Conservation (phyloP, 345 rosid genomes). For the Hevea brasiliensis region DNA sequence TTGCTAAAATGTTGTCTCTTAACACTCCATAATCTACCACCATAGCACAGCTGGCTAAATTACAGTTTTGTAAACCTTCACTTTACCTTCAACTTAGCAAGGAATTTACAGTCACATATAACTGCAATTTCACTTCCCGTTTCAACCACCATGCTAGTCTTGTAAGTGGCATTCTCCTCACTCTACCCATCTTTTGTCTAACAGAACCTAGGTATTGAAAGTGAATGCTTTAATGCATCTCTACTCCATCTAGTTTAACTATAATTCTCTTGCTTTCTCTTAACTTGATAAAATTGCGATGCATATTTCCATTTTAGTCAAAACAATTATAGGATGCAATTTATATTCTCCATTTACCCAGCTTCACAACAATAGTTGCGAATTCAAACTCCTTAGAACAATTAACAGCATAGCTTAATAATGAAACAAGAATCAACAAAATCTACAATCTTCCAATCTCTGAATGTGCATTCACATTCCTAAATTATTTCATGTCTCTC, state of each 20-base stretch:
- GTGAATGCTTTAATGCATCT: background rate
- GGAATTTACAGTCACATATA: background rate
- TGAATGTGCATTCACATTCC: background rate
- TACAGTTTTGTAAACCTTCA: background rate
- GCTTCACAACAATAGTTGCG: background rate
- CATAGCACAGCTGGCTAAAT: background rate
- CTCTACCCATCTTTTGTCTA: background rate
- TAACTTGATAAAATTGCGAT: background rate
- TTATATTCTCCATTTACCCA: background rate
- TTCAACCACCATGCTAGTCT: background rate
- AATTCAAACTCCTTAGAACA: background rate
- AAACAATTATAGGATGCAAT: background rate
- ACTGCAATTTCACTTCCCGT: background rate
- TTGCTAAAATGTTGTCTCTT: background rate
- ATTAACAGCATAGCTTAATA: background rate
- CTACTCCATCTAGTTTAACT: background rate
- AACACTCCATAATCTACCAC: background rate
- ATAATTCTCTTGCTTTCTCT: background rate
- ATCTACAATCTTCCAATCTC: background rate
- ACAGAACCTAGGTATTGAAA: background rate
- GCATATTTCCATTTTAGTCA: background rate
- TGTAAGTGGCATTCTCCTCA: background rate
- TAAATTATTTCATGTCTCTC: too few species aligned
- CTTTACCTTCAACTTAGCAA: background rate
- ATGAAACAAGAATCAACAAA: background rate